phyloP scores from a whole-genome alignment of 176 grass and related monocot species.

The Calamus simplicifolius region DNA sequence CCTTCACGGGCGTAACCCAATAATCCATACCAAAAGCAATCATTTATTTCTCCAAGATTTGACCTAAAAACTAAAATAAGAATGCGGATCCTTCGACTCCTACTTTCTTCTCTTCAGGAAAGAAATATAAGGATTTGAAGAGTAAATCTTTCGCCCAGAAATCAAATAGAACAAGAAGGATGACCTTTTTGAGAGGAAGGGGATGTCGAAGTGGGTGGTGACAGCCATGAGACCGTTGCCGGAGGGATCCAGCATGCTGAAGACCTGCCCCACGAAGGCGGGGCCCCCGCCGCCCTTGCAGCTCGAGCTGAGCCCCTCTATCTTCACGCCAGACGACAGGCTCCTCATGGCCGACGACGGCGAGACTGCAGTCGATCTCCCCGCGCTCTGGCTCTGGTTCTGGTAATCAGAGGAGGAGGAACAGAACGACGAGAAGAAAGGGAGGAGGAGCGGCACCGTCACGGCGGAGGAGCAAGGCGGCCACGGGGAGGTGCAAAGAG shows the following conservation, averaged over 20 bases:
- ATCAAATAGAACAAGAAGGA: not conserved
- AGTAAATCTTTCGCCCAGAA: too few relatives aligned
- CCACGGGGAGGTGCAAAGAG: too few relatives aligned
- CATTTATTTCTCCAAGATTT: too few relatives aligned
- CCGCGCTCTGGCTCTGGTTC: not conserved
- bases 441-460: constrained; percentile 4
- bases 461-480: not conserved
- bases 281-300: constrained; percentile 31
- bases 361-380: not conserved
- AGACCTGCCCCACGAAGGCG: constrained; percentile 91
- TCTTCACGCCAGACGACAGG: constrained; percentile 26
- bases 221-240: constrained; percentile 97
- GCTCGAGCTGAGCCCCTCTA: constrained; percentile 29
- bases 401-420: constrained; percentile 9
- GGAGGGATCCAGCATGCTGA: constrained; percentile 90
- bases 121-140: too few relatives aligned
- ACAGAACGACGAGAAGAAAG: constrained; percentile 1
- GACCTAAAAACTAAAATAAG: not conserved
- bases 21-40: too few relatives aligned
- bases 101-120: too few relatives aligned
- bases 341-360: constrained; percentile 21
- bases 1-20: too few relatives aligned
- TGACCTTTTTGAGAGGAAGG: constrained; percentile 72
- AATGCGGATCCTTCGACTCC: too few relatives aligned
- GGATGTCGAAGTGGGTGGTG: constrained; percentile 63